Evolutionary conservation across 1,139 yeast genomes (phyloP).

Genomic region (Diutina pseudorugosa): DNA sequence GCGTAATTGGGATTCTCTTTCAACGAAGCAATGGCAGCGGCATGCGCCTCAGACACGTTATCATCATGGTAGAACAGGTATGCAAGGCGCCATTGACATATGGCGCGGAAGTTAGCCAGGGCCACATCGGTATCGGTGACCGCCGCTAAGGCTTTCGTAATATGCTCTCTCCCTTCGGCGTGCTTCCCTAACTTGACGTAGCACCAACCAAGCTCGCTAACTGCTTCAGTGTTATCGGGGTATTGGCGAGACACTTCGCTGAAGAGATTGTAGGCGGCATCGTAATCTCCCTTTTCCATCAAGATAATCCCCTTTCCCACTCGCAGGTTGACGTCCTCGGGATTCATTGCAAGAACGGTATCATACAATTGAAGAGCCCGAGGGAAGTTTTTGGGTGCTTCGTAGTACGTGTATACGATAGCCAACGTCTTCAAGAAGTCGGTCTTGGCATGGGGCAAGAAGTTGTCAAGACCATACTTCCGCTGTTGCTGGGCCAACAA

Average conservation of each 20-base stretch:
- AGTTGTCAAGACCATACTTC: conserved; percentile 27
- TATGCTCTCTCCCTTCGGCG: conserved; percentile 41
- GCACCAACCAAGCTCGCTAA: conserved; percentile 75
- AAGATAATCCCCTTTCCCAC: conserved; percentile 76
- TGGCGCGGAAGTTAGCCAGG: conserved; percentile 45
- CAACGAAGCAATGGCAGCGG: conserved; percentile 47
- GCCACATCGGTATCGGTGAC: conserved; percentile 39
- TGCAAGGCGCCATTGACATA: conserved; percentile 62
- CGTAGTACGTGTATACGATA: conserved; percentile 67
- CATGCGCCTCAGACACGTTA: conserved; percentile 32
- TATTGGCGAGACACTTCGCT: conserved; percentile 33
- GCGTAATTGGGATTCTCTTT: conserved; percentile 56
- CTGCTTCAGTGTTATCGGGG: conserved; percentile 49
- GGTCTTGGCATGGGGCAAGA: conserved; percentile 38
- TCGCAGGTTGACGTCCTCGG: conserved; percentile 45
- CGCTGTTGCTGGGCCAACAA: conserved; percentile 38
- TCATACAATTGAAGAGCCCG: conserved; percentile 67
- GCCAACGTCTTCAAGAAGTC: conserved; percentile 62
- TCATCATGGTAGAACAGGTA: conserved; percentile 27
- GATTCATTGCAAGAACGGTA: conserved; percentile 38
- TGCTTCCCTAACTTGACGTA: conserved; percentile 40
- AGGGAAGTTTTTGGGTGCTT: conserved; percentile 78
- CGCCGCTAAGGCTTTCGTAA: conserved; percentile 29
- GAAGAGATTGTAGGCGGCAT: conserved; percentile 42
- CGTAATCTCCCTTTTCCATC: conserved; percentile 49